Evolutionary conservation across 2,329 filamentous ascomycete species (phyloP), one percentile per base, ranked within the genome.

Genomic region (Beauveria australis): DNA sequence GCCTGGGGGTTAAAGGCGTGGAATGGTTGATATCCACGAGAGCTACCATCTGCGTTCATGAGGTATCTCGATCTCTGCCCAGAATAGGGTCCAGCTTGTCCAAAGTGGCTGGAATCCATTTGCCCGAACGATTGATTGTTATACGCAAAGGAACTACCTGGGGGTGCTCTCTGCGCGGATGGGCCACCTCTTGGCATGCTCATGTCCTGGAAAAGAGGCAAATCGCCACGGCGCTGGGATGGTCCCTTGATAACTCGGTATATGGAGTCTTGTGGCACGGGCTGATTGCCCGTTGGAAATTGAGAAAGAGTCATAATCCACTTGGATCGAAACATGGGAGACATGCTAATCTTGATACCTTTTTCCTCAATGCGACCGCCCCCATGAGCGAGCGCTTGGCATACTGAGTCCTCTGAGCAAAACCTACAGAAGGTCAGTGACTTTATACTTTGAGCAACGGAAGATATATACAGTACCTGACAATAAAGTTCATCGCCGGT

Each of bases 271-370:
- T 26, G 49, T 5, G 49, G 18, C 30, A 30, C 19, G 5, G 9
- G 56, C 12, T 63, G 62, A 3, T 62, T 51, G n/a, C 40, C 51
- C 18, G 40, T 19, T n/a, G 53, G 18, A 18, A 43, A 33, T 52
- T 44, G 54, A 44, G 56, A 65, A 10, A 62, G 47, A 28, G 14
- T 18, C 10, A 59, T 57, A 28, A 66, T 60, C 73, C 73, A 74
- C 61, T 73, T 74, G 2, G 71, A 74, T 28, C 70, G 65, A 52
- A 69, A 48, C 6, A 67, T 64, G 3, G 73, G 68, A 5, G 62
- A 62, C 30, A 74, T 68, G 16, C 2, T 47, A 22, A 74, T 33
- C 5, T 64, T 64, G 9, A 74, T 60, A 2, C 63, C 62, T 30
- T 65, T 66, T 44, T 72, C 72, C 5, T 63, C 62, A 46, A 74